Evolutionary conservation across 2,329 filamentous ascomycete species (phyloP).

Genomic region (Phaeoacremonium minimum): DNA sequence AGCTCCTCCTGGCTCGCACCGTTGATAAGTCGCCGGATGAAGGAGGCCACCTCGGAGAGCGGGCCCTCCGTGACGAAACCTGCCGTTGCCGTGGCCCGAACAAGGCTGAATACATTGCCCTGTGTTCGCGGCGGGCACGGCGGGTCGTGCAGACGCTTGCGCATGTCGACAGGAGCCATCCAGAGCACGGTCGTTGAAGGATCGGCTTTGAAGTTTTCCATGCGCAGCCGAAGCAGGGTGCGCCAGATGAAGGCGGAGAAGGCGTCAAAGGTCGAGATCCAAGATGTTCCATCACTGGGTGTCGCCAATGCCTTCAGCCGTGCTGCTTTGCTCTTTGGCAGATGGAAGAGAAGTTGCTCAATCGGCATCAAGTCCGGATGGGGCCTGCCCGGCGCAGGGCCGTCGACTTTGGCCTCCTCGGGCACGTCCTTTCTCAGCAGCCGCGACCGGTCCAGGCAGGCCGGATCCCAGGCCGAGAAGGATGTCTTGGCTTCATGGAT

Average conservation of each 20-base stretch:
- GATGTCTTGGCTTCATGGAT: conserved; percentile 11
- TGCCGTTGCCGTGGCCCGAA: conserved; percentile 17
- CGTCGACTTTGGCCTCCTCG: conserved; percentile 23
- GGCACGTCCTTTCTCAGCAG: conserved; percentile 21
- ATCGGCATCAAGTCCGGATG: conserved; percentile 20
- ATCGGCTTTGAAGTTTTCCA: conserved; percentile 24
- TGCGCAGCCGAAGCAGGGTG: conserved; percentile 26
- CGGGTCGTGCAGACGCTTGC: conserved; percentile 25
- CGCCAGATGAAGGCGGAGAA: conserved; percentile 37
- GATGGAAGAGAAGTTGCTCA: conserved; percentile 31
- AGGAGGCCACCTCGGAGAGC: conserved; percentile 26
- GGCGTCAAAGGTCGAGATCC: conserved; percentile 43
- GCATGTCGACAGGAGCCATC: conserved; percentile 34
- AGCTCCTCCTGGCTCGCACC: conserved; percentile 25
- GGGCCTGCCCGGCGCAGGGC: conserved; percentile 17
- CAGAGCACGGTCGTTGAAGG: conserved; percentile 21
- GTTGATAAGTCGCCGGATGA: conserved; percentile 30
- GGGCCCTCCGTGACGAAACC: conserved; percentile 30
- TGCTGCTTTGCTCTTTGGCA: conserved; percentile 35
- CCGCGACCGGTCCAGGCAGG: conserved; percentile 26
- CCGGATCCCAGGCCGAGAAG: conserved; percentile 28
- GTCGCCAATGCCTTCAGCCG: conserved; percentile 30
- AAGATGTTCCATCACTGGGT: conserved; percentile 23
- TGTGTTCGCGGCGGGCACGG: conserved; percentile 25
- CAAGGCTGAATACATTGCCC: conserved; percentile 26